Evolutionary conservation across 2,329 filamentous ascomycete species (phyloP), one percentile per base, ranked within the genome.

Genomic region (Aspergillus versicolor): DNA sequence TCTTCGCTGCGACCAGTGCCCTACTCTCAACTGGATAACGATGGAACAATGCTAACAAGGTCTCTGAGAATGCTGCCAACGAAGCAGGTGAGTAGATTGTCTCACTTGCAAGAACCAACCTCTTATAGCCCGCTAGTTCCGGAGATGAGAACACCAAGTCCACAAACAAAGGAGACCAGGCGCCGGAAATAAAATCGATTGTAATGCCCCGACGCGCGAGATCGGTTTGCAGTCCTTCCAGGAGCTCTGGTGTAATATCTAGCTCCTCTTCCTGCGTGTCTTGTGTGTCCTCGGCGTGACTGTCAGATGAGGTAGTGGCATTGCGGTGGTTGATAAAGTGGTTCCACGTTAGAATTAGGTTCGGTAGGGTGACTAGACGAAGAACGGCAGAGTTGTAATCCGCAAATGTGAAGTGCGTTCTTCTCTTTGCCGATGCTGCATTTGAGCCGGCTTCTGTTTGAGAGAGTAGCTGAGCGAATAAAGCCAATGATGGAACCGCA

Each of bases 381-480:
- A 88, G 69, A 2, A 88, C 85, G 17, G 80, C 75, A 50, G 74
- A 76, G 61, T 88, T 88, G 72, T 86, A 88, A 66, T 88, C 85
- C 21, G 82, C 80, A 11, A 88, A 70, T 1, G 82, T 84, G 62
- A 88, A 82, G 40, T 78, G 76, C 5, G 81, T 65, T 46, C 57
- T 70, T 12, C 53, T 42, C n/a, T 32, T 19, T 41, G 47, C 22
- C 27, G 49, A 51, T 30, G 34, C 27, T 24, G 49, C 27, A 11
- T 48, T 22, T 8, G 37, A 22, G 38, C 45, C 51, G 15, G 53
- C 30, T n/a, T 54, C 57, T 3, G 64, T 56, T 30, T 62, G 72
- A n/a, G 62, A 65, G 1, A 87, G 64, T 13, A 80, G 73, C 56
- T 81, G 78, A 47, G 79, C 77, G 59, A 86, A 83, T 0, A 88